Conservation (phyloP, 2,329 filamentous ascomycete genomes). For the Sarocladiaceae sp. region DNA sequence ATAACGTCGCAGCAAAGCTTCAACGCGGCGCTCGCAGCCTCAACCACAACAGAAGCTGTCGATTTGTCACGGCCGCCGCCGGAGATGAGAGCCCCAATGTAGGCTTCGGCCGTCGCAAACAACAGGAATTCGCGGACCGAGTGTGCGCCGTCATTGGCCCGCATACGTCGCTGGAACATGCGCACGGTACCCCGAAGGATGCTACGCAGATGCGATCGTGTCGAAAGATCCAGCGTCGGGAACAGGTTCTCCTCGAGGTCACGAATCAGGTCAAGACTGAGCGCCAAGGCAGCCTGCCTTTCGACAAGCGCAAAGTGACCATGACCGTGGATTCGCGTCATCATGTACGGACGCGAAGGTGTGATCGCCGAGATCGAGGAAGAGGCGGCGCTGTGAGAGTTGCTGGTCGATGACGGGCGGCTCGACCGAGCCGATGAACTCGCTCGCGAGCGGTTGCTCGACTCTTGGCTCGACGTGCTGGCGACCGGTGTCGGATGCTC, state of each 20-base stretch:
- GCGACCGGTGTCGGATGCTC: no score
- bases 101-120: constrained; percentile 11
- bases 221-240: constrained; percentile 7
- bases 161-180: constrained; percentile 11
- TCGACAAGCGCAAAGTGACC: constrained; percentile 11
- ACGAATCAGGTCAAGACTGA: constrained; percentile 11
- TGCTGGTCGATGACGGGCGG: no score
- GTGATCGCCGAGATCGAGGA: no score
- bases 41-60: no score
- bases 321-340: constrained; percentile 9
- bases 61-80: no score
- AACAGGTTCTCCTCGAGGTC: constrained; percentile 12
- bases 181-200: constrained; percentile 2
- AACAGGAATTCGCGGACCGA: constrained; percentile 12
- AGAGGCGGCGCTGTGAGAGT: no score
- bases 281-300: constrained; percentile 9
- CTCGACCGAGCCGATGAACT: no score
- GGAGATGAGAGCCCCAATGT: constrained; percentile 11
- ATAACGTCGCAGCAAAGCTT: no score
- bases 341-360: constrained; percentile 8
- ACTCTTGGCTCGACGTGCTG: no score
- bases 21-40: no score
- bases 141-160: constrained; percentile 8
- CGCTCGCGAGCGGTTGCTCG: no score
- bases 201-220: constrained; percentile 9